phyloP scores from a whole-genome alignment of 441 rosid species.

The Populus hybrid region DNA sequence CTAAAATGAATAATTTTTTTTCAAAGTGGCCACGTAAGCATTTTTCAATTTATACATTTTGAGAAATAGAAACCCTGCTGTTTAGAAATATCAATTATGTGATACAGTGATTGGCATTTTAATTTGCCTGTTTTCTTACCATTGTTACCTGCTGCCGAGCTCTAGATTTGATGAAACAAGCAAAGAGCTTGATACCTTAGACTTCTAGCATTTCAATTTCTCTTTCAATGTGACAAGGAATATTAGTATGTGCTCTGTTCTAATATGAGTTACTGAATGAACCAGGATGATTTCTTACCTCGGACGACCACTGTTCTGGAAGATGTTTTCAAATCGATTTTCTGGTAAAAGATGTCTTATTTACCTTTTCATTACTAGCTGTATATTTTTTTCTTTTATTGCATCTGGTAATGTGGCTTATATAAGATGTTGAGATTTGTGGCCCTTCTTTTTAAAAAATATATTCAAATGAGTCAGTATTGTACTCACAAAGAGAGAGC shows the following conservation, averaged over 20 bases:
- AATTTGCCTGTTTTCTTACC: neutral
- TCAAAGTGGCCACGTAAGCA: too few relatives aligned
- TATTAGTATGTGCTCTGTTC: neutral
- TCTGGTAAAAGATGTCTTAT: conserved; percentile 66
- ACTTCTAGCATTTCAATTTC: neutral
- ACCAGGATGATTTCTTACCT: conserved; percentile 90
- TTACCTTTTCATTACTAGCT: conserved; percentile 21
- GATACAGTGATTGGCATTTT: neutral
- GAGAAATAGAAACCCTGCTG: neutral
- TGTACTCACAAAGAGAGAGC: neutral
- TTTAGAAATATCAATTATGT: neutral
- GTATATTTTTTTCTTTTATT: neutral
- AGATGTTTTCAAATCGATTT: conserved; percentile 71
- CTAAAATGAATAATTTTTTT: neutral
- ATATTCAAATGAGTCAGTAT: neutral
- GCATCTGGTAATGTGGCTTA: neutral
- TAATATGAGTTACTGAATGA: conserved; percentile 29
- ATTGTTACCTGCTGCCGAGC: neutral
- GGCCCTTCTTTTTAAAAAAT: neutral
- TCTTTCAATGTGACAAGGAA: neutral
- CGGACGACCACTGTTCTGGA: conserved; percentile 80
- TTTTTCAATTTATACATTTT: neutral
- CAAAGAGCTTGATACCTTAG: neutral
- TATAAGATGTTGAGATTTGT: neutral
- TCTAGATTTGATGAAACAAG: neutral